These are phyloP conservation scores for Saccharum officinarum DNA, from an alignment of 176 grass and related monocot genomes.

Conservation along the genomic window DNA sequence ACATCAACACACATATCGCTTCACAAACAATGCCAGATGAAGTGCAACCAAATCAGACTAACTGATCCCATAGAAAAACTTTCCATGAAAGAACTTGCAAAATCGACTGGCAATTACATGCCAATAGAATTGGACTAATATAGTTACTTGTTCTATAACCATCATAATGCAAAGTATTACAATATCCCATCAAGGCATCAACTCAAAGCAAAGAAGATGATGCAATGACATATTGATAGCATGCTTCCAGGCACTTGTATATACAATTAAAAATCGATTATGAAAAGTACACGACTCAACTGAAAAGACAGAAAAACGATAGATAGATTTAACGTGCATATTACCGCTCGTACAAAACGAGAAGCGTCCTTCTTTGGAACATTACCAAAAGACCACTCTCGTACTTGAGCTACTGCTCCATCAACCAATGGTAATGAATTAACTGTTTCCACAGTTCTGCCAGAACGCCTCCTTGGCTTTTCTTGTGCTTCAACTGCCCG, in stretches of 20 bases:
- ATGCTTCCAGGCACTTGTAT: neutral
- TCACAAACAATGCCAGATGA: conserved; percentile 12
- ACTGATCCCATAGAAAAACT: neutral
- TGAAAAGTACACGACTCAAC: neutral
- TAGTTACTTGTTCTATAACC: neutral
- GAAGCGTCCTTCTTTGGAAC: conserved; percentile 92
- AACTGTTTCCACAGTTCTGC: conserved; percentile 64
- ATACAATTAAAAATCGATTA: neutral
- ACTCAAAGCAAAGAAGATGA: conserved; percentile 13
- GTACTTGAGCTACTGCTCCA: conserved; percentile 85
- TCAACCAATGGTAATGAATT: conserved; percentile 74
- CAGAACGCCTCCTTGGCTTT: conserved; percentile 74
- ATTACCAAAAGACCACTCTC: conserved; percentile 88
- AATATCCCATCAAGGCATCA: neutral
- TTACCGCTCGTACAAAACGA: conserved; percentile 94
- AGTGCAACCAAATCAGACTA: neutral
- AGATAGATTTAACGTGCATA: neutral
- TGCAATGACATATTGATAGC: neutral
- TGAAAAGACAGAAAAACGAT: conserved; percentile 17
- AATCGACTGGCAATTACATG: neutral
- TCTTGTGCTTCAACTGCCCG: conserved; percentile 62
- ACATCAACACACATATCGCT: neutral
- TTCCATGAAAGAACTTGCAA: neutral
- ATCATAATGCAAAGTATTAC: conserved; percentile 23
- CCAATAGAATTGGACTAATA: neutral